phyloP scores from a whole-genome alignment of 2,329 filamentous ascomycete species.

The Cladophialophora carrionii region DNA sequence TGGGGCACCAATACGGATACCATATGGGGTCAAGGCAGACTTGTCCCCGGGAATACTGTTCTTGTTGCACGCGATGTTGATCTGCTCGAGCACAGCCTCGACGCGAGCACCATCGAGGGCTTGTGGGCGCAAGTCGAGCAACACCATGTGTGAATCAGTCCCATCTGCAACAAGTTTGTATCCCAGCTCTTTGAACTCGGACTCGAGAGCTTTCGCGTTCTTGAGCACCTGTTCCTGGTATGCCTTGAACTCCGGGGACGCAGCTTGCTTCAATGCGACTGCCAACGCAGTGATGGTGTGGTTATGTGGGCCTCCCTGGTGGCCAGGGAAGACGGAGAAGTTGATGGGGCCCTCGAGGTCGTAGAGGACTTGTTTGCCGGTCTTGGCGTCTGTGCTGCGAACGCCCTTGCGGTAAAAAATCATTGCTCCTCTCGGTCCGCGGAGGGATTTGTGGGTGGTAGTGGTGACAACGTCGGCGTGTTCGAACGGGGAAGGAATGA shows the following conservation, averaged over 20 bases:
- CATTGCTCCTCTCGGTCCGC: constrained; percentile 97
- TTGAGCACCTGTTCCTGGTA: constrained; percentile 92
- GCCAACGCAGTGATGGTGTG: constrained; percentile 98
- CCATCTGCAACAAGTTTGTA: constrained; percentile 95
- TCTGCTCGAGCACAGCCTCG: constrained; percentile 85
- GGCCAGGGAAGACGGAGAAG: constrained; percentile 97
- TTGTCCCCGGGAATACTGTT: constrained; percentile 97
- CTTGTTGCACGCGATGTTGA: constrained; percentile 98
- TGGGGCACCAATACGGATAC: constrained; percentile 89
- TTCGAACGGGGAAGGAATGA: constrained; percentile 90
- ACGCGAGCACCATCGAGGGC: constrained; percentile 88
- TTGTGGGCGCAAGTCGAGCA: constrained; percentile 87
- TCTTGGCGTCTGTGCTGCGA: constrained; percentile 85
- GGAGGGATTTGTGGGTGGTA: constrained; percentile 98
- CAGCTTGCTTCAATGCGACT: constrained; percentile 92
- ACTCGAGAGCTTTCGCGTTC: constrained; percentile 90
- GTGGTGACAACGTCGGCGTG: constrained; percentile 96
- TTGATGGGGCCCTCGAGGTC: constrained; percentile 97
- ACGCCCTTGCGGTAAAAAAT: constrained; percentile 99
- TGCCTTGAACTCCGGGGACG: constrained; percentile 83
- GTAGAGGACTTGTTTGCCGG: constrained; percentile 85
- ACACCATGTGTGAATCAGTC: constrained; percentile 96
- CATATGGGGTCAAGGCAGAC: constrained; percentile 89
- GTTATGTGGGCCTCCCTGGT: constrained; percentile 98
- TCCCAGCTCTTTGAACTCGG: constrained; percentile 69